phyloP scores from a whole-genome alignment of 257 asterid genomes.

The Nicotiana benthamiana region DNA sequence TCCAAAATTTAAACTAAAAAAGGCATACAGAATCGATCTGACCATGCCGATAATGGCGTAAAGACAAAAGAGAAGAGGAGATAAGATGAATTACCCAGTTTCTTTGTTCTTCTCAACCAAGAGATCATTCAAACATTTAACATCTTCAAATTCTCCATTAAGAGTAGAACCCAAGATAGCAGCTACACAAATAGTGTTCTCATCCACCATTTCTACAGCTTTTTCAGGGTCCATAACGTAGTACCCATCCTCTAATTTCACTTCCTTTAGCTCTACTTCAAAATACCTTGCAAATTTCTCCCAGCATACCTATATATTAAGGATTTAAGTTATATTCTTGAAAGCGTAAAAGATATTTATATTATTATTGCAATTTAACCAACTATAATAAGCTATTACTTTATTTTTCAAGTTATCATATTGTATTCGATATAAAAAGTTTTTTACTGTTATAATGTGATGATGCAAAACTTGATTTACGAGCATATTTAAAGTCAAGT shows the following conservation, averaged over 20 bases:
- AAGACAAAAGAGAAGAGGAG: not conserved
- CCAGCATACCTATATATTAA: slow-evolving; percentile 14
- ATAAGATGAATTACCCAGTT: slow-evolving; percentile 12
- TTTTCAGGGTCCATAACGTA: slow-evolving; percentile 23
- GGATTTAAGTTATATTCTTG: not conserved
- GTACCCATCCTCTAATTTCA: slow-evolving; percentile 18
- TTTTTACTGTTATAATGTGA: not conserved
- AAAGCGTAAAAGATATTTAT: not conserved
- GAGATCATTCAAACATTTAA: slow-evolving; percentile 19
- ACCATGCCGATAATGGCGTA: too few species aligned
- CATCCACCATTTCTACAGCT: slow-evolving; percentile 25
- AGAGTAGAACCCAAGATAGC: slow-evolving; percentile 27
- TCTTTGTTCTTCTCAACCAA: slow-evolving; percentile 18
- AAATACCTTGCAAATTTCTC: slow-evolving; percentile 24
- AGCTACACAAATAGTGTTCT: slow-evolving; percentile 23
- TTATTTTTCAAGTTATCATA: not conserved
- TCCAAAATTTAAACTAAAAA: too few species aligned
- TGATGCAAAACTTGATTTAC: too few species aligned
- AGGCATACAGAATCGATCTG: too few species aligned
- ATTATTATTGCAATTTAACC: not conserved
- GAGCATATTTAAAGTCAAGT: too few species aligned
- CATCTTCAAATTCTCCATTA: slow-evolving; percentile 28
- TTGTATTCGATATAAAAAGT: not conserved
- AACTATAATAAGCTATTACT: not conserved
- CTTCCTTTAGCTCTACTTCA: slow-evolving; percentile 22